Conservation (phyloP, 768 basidiomycete genomes). For the Filobasidium floriforme region DNA sequence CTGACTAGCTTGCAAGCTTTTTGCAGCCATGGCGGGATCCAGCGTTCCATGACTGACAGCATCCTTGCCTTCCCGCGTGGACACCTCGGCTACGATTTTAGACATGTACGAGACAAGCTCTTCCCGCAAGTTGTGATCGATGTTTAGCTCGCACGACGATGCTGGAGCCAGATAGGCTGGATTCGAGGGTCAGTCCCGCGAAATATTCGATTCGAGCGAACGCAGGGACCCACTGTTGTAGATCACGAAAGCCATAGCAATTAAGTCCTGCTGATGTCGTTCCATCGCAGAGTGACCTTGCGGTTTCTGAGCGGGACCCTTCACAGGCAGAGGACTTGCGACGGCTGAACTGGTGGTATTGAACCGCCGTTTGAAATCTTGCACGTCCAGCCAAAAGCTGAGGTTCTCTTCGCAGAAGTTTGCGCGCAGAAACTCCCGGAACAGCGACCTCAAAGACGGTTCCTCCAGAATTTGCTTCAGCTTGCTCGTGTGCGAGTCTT, state of each 20-base stretch:
- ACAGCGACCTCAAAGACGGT: slow-evolving; percentile 73
- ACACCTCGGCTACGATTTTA: slow-evolving; percentile 65
- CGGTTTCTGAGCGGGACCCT: slow-evolving; percentile 44
- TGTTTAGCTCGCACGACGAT: slow-evolving; percentile 92
- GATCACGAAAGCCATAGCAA: slow-evolving; percentile 82
- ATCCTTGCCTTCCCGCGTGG: slow-evolving; percentile 25
- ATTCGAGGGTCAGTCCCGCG: neutral
- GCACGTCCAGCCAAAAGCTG: slow-evolving; percentile 92
- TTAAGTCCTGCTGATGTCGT: slow-evolving; percentile 87
- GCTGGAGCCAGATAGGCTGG: slow-evolving; percentile 86
- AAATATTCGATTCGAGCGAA: neutral
- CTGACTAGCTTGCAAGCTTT: slow-evolving; percentile 85
- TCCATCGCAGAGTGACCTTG: slow-evolving; percentile 63
- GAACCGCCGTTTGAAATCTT: slow-evolving; percentile 95
- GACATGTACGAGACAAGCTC: slow-evolving; percentile 89
- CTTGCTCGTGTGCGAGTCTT: slow-evolving; percentile 87
- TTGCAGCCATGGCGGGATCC: slow-evolving; percentile 67
- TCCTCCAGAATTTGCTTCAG: slow-evolving; percentile 88
- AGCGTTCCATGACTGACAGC: slow-evolving; percentile 47
- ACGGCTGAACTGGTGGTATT: slow-evolving; percentile 87
- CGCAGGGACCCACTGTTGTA: slow-evolving; percentile 42
- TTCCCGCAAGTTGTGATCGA: slow-evolving; percentile 90
- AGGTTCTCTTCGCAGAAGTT: slow-evolving; percentile 99
- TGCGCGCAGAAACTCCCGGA: slow-evolving; percentile 84
- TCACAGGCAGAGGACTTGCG: slow-evolving; percentile 31